Evolutionary conservation across 176 grass and related monocot species (phyloP).

Genomic region (Avena eriantha): DNA sequence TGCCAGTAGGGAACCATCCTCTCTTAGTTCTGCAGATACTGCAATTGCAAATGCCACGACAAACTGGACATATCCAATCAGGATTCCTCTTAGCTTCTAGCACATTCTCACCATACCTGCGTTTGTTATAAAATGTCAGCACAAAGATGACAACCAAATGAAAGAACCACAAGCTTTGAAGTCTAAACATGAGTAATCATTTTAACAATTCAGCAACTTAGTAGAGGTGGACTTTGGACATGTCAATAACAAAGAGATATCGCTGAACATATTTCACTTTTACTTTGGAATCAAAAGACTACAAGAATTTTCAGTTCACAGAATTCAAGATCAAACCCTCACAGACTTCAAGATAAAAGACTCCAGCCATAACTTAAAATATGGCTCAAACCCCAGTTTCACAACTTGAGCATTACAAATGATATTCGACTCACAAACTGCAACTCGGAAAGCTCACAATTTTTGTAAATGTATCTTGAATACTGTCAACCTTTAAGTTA

Average conservation of each 20-base stretch:
- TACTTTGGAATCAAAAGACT: not conserved
- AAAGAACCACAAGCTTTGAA: not conserved
- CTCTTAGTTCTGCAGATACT: slow-evolving; percentile 89
- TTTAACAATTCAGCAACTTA: not conserved
- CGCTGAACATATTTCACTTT: not conserved
- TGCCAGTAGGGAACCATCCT: slow-evolving; percentile 87
- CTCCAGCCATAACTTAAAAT: not conserved
- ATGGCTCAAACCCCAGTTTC: not conserved
- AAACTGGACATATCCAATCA: slow-evolving; percentile 85
- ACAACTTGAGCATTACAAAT: not conserved
- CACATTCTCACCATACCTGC: slow-evolving; percentile 95
- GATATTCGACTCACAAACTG: not conserved
- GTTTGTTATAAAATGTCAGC: slow-evolving; percentile 25
- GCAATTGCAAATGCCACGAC: slow-evolving; percentile 93
- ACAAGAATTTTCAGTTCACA: not conserved
- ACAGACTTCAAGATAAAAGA: too few relatives aligned
- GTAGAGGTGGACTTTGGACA: not conserved
- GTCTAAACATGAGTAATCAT: not conserved
- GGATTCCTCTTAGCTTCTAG: slow-evolving; percentile 81
- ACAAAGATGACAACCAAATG: not conserved
- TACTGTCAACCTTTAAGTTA: too few relatives aligned
- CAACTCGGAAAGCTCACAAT: not conserved
- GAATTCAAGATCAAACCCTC: not conserved
- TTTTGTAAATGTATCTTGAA: not conserved
- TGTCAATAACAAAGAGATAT: not conserved